Evolutionary conservation across 129 eudicot genomes (phyloP), one percentile per base, ranked within the genome.

Genomic region (Flaveria robusta): DNA sequence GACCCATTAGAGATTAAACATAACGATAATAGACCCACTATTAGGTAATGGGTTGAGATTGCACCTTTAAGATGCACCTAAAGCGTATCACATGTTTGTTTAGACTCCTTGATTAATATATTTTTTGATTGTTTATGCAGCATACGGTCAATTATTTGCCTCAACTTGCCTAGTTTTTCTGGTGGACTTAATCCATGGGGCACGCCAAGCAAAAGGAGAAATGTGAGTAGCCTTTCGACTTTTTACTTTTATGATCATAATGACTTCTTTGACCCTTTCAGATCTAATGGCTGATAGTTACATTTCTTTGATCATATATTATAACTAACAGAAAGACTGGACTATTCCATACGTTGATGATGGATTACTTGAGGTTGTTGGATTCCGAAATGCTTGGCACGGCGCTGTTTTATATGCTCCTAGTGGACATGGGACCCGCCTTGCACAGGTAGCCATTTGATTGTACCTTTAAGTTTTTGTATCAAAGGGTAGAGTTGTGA

Each of bases 111-210:
- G 51, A 46, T 16, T 47, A 47, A 31, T 63, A 46, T 19, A 1
- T 55, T 23, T 18, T 52, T 18, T 31, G 37, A 47, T 83, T 45
- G 66, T 39, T 66, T 66, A 27, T 84, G 71, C 83, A 92, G 97
- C 83, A 89, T 92, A 80, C 84, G 93, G 81, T 92, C 97, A 55
- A 87, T 89, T 34, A 86, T 89, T 42, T 89, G 96, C 87, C 93
- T 92, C 71, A 92, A 92, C 87, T 84, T 92, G 85, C 96, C 97
- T 50, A 92, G 97, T 74, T 92, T 92, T 81, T 92, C 97, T n/a
- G 97, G 97, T 64, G 97, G 97, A 72, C 87, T 89, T 54, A 89
- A 87, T 81, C 97, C 97, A 39, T 92, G 97, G 97, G 97, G 97
- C 67, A 76, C 78, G 43, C 97, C 97, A 55, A 80, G 85, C 75